A percentile compares a stretch with the other conserved stretches of the same genome.
Evolutionary conservation across 2,329 filamentous ascomycete genomes (phyloP).

Genomic region (Trichophyton rubrum): DNA sequence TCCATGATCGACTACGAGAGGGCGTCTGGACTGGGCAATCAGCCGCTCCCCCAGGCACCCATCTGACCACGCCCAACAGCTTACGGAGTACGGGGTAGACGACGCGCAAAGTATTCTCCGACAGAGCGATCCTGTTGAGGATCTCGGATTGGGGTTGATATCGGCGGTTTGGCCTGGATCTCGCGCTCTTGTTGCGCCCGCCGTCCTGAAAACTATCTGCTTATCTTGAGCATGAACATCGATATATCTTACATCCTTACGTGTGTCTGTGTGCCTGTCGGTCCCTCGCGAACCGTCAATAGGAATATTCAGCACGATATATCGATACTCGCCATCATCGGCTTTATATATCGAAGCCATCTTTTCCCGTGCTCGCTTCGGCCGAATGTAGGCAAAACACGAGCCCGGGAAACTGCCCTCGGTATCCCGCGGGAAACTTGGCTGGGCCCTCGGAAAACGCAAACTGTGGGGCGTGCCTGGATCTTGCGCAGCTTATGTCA

Average conservation of each 20-base stretch:
- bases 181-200: neutral
- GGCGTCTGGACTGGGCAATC: neutral
- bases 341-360: too few relatives aligned
- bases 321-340: too few relatives aligned
- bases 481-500: neutral
- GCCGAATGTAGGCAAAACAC: neutral
- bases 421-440: constrained; percentile 1
- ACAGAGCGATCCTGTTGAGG: neutral
- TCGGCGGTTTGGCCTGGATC: neutral
- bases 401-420: neutral
- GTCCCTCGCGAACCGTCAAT: neutral
- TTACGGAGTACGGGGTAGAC: neutral
- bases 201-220: neutral
- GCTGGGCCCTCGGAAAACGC: neutral
- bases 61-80: neutral
- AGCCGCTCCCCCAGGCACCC: neutral
- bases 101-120: neutral
- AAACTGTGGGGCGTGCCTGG: neutral
- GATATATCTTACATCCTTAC: neutral
- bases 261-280: neutral
- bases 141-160: neutral
- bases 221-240: neutral
- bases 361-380: neutral
- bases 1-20: neutral
- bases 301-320: too few relatives aligned